Base-by-base conservation (phyloP, 2,329 filamentous ascomycete genomes). In the Magnaporthales sp. region DNA sequence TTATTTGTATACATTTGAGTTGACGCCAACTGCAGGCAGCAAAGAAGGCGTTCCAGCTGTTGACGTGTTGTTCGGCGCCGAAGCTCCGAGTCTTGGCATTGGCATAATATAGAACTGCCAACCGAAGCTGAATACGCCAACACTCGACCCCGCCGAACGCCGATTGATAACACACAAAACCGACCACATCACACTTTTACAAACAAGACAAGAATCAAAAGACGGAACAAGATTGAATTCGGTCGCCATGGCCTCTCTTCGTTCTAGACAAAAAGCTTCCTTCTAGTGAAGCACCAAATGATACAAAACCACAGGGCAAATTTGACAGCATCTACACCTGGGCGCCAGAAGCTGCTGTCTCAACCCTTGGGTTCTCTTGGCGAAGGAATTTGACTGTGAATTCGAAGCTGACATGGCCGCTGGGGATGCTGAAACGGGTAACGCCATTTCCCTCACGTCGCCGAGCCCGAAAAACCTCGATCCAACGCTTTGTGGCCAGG, bases 321-420 rank as follows among this genome's bases (percentile, higher is more conserved):
- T 19, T n/a, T n/a, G 38, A 1, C 38, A n/a, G 38, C 38, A 1
- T 51, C 19, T n/a, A 51, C 6, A 7, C 15, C 38, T 51, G 19
- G 2, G 19, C 9, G 15, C 38, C 15, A 32, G 61, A 29, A 32
- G 61, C 19, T 2, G 19, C 29, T 31, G 2, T 27, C 29, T 4
- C 9, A 15, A 19, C 29, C 60, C 27, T 29, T 22, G 2, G 29
- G 19, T 27, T n/a, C n/a, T 10, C 54, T 22, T 30, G 60, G 11
- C 31, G 13, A n/a, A 24, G 38, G 26, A 58, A 24, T 29, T 61
- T 66, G 46, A 66, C 38, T 29, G 26, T 66, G 7, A 66, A 66
- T 51, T 66, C 54, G 27, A 61, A 66, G 27, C 51, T 61, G 54
- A 66, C 27, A 10, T 66, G 64, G 19, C 64, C 54, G 22, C 27